Evolutionary conservation across 2,329 filamentous ascomycete species (phyloP), one percentile per base, ranked within the genome.

Genomic region (Coleophoma crateriformis): DNA sequence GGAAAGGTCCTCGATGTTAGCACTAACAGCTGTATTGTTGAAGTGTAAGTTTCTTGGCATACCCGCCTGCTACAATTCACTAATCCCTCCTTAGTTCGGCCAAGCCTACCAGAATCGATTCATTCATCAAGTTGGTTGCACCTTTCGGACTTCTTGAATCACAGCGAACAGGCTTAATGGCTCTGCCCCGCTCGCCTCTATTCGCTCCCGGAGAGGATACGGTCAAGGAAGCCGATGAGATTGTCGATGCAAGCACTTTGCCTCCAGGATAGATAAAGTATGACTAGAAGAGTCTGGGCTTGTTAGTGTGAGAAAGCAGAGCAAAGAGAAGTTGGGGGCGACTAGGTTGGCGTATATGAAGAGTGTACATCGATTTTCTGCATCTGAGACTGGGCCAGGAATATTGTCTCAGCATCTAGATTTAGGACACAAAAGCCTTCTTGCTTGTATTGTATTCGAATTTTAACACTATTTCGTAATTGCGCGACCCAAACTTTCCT

Each of bases 1-100:
- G 94, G 94, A 57, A 99, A 99, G 75, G 88, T 99, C 22, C 71
- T 99, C 61, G 94, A 99, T 70, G 97, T 99, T 62, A 96, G 90
- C 76, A 96, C 89, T 47, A 96, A 89, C 72, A 97, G 95, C 74
- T 97, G 94, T 72, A 97, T 97, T 68, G 91, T 99, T 52, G 94
- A 99, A 72, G 71, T 99, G 88, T 92, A 80, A 79, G 87, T 80
- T 47, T 46, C 10, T 14, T 15, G 22, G 48, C 38, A 22, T 35
- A 2, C 15, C 41, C 34, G 50, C 37, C 46, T 49, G 41, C 40
- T 44, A 45, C 53, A 19, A 33, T 45, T 33, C 33, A 50, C 54
- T 65, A 48, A 55, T 47, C 19, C 10, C 14, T 17, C 45, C 12
- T 45, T 42, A 63, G 58, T 37, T 96, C 90, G 48, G 94, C 94